phyloP scores from a whole-genome alignment of 208 protist genomes.

The Acanthamoeba castellanii region DNA sequence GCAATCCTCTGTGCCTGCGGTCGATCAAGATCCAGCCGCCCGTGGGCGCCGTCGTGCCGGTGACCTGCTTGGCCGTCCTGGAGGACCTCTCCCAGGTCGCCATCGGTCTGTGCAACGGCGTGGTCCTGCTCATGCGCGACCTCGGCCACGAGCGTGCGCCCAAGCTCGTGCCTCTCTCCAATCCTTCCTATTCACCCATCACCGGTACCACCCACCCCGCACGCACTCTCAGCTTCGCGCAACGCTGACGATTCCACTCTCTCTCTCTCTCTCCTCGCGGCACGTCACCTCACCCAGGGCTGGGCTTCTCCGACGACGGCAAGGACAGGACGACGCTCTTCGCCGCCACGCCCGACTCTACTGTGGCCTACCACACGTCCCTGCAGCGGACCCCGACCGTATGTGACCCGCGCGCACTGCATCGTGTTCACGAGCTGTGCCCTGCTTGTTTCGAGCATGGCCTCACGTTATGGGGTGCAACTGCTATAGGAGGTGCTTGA shows the following conservation, averaged over 20 bases:
- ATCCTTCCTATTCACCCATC: slow-evolving; percentile 69
- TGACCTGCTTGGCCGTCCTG: slow-evolving; percentile 92
- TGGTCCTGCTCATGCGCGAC: slow-evolving; percentile 88
- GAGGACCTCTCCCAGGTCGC: slow-evolving; percentile 92
- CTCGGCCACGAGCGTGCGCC: slow-evolving; percentile 31
- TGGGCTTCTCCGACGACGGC: slow-evolving; percentile 41
- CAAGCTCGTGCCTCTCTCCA: slow-evolving; percentile 32
- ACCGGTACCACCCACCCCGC: slow-evolving; percentile 75
- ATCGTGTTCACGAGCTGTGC: not conserved
- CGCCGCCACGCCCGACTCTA: slow-evolving; percentile 70
- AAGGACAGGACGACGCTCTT: slow-evolving; percentile 72
- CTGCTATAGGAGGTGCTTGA: slow-evolving; percentile 75
- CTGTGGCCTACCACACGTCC: slow-evolving; percentile 33
- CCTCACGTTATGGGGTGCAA: not conserved
- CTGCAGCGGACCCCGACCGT: not conserved
- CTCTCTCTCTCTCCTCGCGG: not conserved
- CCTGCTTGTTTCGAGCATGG: not conserved
- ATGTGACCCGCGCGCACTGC: slow-evolving; percentile 8
- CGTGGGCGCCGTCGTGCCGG: slow-evolving; percentile 51
- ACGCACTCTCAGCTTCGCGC: slow-evolving; percentile 26
- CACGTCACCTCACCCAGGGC: not conserved
- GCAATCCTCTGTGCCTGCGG: slow-evolving; percentile 81
- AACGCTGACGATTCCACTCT: slow-evolving; percentile 4
- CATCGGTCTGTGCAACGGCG: slow-evolving; percentile 92
- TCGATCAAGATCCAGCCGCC: slow-evolving; percentile 72